Evolutionary conservation across 345 rosid species (phyloP), one percentile per base, ranked within the genome.

Genomic region (Clausena lansium): DNA sequence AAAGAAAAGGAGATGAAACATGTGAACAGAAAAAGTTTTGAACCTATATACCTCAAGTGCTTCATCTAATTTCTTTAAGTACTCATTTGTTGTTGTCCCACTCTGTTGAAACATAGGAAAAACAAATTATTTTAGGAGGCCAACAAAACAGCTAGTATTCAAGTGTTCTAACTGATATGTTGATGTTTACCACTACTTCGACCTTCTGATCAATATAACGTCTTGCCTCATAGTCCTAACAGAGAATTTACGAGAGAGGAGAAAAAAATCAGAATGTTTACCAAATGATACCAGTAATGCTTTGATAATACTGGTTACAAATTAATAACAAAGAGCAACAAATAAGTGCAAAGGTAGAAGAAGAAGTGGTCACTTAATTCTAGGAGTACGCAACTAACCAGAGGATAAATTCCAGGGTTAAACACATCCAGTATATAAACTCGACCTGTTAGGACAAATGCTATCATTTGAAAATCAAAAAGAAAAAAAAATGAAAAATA

Each of bases 381-480:
- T 63, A 54, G 61, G 72, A 73, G 38, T 66, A 60, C 61, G 57
- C 54, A 79, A 81, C 97, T 92, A 90, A 93, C 99, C 30, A 83
- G 86, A 52, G 99, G 99, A 82, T 92, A 95, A 78, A 95, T 93
- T 78, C 84, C 87, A 41, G 95, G 97, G 74, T 95, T 95, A 85
- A 87, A 95, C 93, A 93, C 86, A 83, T 95, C 99, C 86, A 95
- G 74, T 61, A 89, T 89, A 83, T 95, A 92, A 65, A 95, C 97
- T 50, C 94, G 89, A 66, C 83, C 99, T 95, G 91, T 73, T 62
- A 77, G 71, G 62, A 76, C 58, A 80, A 74, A 82, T 67, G 73
- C 35, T 9, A 28, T 77, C 76, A 76, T 75, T 45, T 47, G 75
- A 66, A 15, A 75, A 36, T 74, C 69, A 50, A 64, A 79, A 71